Evolutionary conservation across 192 early-diverging fungal species (phyloP).

Genomic region (Lobosporangium transversale): DNA sequence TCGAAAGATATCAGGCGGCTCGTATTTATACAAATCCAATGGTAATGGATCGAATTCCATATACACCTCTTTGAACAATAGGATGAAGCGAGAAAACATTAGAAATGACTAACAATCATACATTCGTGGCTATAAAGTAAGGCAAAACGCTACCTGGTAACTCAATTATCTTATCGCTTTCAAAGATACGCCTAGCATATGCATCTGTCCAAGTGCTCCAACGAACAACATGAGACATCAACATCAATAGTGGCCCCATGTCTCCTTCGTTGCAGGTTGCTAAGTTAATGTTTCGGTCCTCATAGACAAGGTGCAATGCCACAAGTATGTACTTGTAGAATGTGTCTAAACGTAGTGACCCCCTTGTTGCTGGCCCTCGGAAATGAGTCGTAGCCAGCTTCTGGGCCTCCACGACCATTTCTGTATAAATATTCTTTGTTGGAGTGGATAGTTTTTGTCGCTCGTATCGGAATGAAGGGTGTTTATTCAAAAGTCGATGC

Average conservation of each 20-base stretch:
- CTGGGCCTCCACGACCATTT: slow-evolving; percentile 18
- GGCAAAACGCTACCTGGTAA: slow-evolving; percentile 25
- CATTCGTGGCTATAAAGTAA: too few species aligned
- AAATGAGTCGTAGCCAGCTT: slow-evolving; percentile 7
- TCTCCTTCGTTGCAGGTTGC: slow-evolving; percentile 35
- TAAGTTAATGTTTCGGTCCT: slow-evolving; percentile 61
- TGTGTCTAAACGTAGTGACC: slow-evolving; percentile 15
- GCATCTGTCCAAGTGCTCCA: slow-evolving; percentile 49
- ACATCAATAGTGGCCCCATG: slow-evolving; percentile 37
- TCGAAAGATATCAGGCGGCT: slow-evolving; percentile 33
- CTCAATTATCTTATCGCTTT: not conserved
- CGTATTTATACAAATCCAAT: not conserved
- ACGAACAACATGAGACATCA: slow-evolving; percentile 32
- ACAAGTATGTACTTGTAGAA: slow-evolving; percentile 54
- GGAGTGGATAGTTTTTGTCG: not conserved
- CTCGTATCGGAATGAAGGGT: slow-evolving; percentile 18
- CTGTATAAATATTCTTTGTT: slow-evolving; percentile 8
- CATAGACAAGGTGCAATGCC: slow-evolving; percentile 64
- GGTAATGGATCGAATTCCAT: slow-evolving; percentile 10
- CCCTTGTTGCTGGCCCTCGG: slow-evolving; percentile 8
- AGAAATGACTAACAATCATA: too few species aligned
- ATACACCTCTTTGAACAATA: slow-evolving; percentile 10
- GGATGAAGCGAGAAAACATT: too few species aligned
- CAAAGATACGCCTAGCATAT: slow-evolving; percentile 40
- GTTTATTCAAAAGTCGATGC: slow-evolving; percentile 15